These are phyloP conservation scores for Backusella tarrabulga DNA, from an alignment of 192 early-diverging fungal species.

Conservation along the genomic window DNA sequence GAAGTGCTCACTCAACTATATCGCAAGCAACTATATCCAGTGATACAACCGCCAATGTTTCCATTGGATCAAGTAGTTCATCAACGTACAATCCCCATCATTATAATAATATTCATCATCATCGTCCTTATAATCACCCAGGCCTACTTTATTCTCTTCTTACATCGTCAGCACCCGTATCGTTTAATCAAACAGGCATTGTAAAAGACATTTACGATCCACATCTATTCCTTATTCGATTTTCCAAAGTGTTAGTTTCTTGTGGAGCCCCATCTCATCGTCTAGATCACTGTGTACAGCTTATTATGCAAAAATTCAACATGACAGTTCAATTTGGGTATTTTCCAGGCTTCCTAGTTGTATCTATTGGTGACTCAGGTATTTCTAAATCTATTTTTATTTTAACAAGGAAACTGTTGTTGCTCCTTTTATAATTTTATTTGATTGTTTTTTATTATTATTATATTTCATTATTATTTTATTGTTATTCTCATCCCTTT, in stretches of 20 bases:
- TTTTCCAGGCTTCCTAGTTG: constrained; percentile 22
- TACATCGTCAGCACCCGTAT: not conserved
- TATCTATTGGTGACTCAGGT: constrained; percentile 21
- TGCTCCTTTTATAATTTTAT: not conserved
- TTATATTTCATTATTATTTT: not conserved
- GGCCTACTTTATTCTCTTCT: not conserved
- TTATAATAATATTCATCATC: not conserved
- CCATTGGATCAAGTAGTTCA: not conserved
- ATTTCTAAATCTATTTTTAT: constrained; percentile 2
- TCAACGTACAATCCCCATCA: not conserved
- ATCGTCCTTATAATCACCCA: not conserved
- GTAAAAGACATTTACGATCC: not conserved
- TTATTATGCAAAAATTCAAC: constrained; percentile 4
- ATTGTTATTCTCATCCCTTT: not conserved
- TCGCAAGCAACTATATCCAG: not conserved
- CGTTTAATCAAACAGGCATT: not conserved
- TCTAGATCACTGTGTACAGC: constrained; percentile 17
- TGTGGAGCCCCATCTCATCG: constrained; percentile 22
- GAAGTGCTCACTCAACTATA: not conserved
- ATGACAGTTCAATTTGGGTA: constrained; percentile 20
- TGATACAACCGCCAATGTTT: not conserved
- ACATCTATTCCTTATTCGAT: constrained; percentile 12
- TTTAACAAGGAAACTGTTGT: not conserved
- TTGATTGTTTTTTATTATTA: constrained; percentile 1
- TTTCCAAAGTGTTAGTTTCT: constrained; percentile 4